A percentile compares a stretch with the other conserved stretches of the same genome.
phyloP scores from a whole-genome alignment of 2,329 filamentous ascomycete species.

The Pseudocercospora macadamiae region DNA sequence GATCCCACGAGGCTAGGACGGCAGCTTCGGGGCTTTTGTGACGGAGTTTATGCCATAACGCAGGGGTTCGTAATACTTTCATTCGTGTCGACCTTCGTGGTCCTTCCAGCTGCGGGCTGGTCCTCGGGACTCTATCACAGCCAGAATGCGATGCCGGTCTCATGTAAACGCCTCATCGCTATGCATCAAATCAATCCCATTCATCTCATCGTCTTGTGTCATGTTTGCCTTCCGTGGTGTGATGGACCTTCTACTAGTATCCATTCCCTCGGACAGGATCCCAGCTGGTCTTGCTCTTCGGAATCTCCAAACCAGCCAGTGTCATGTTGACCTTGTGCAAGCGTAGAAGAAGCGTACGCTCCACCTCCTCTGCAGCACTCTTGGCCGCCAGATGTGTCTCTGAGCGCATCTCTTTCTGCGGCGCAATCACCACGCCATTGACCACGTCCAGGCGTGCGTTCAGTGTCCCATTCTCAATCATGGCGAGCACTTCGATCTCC shows the following conservation, averaged over 20 bases:
- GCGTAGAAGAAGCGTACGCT: slow-evolving; percentile 73
- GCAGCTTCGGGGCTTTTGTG: too few species aligned
- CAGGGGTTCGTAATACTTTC: too few species aligned
- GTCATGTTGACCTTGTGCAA: slow-evolving; percentile 77
- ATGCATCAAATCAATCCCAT: slow-evolving; percentile 1
- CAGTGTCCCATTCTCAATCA: slow-evolving; percentile 75
- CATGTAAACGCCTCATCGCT: slow-evolving; percentile 4
- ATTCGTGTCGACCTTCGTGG: too few species aligned
- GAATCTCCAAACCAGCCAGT: slow-evolving; percentile 70
- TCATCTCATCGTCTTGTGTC: background rate
- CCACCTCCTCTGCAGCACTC: slow-evolving; percentile 69
- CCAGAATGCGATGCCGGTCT: too few species aligned
- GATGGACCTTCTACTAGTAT: slow-evolving; percentile 10
- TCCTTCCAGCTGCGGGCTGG: too few species aligned
- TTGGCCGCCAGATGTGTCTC: slow-evolving; percentile 73
- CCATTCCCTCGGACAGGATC: slow-evolving; percentile 15
- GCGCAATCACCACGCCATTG: slow-evolving; percentile 75
- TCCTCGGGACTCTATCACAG: too few species aligned
- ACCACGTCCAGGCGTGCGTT: slow-evolving; percentile 84
- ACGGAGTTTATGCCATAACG: too few species aligned
- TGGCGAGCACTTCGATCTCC: slow-evolving; percentile 72
- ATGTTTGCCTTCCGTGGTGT: background rate
- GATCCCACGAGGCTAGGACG: too few species aligned
- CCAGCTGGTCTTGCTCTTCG: slow-evolving; percentile 20
- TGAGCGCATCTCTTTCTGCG: slow-evolving; percentile 66